A percentile compares a stretch with the other conserved stretches of the same genome.
Evolutionary conservation across 106 monocot species (phyloP).

Genomic region (Acorus gramineus): DNA sequence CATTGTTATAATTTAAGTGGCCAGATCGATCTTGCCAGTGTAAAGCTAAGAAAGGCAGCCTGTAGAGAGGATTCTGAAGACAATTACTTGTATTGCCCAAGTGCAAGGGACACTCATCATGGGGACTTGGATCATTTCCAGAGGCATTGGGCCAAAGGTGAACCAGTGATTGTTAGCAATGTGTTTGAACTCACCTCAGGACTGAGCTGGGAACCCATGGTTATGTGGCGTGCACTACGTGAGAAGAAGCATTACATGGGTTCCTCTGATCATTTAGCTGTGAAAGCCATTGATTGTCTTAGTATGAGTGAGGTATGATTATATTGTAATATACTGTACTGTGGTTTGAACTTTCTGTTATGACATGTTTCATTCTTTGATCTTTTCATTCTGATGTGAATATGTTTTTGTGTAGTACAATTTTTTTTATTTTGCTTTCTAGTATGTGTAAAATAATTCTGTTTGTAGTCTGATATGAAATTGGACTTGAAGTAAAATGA

Average conservation of each 20-base stretch:
- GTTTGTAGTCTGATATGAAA: not conserved
- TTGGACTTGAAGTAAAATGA: too few species aligned
- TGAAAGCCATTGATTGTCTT: conserved; percentile 1
- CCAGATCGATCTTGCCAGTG: too few species aligned
- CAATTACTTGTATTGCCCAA: conserved; percentile 55
- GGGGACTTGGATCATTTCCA: conserved; percentile 44
- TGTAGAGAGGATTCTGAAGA: conserved; percentile 33
- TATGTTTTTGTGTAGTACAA: too few species aligned
- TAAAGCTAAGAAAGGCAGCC: conserved; percentile 35
- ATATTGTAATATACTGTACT: too few species aligned
- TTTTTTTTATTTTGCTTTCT: not conserved
- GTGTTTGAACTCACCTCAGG: conserved; percentile 52
- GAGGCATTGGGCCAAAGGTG: conserved; percentile 52
- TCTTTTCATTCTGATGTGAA: too few species aligned
- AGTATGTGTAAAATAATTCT: not conserved
- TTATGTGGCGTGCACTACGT: conserved; percentile 54
- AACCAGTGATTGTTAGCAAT: conserved; percentile 56
- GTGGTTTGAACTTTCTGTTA: too few species aligned
- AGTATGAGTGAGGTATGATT: conserved; percentile 15
- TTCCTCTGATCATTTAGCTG: conserved; percentile 1
- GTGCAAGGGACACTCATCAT: conserved; percentile 23
- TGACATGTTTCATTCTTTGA: too few species aligned
- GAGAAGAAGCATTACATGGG: conserved; percentile 16
- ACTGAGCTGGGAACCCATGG: conserved; percentile 75
- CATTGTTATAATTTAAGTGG: conserved; percentile 6